Evolutionary conservation across 1,139 yeast species (phyloP).

Genomic region (Geotrichum citri-aurantii): DNA sequence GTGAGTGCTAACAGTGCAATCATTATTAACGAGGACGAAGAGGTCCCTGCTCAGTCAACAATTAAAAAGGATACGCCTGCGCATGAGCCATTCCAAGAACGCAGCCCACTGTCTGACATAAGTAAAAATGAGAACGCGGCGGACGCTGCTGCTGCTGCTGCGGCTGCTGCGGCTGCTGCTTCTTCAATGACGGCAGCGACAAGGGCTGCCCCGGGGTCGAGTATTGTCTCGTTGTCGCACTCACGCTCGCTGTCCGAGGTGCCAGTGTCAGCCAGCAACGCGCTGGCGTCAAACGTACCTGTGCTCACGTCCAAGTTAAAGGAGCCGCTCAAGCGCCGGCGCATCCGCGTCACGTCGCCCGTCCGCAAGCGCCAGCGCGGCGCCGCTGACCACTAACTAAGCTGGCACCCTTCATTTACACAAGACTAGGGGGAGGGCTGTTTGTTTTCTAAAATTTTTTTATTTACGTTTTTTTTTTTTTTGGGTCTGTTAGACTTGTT

Average conservation of each 20-base stretch:
- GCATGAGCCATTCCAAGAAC: neutral
- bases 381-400: neutral
- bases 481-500: too few relatives aligned
- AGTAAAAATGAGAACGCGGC: conserved; percentile 2
- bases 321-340: neutral
- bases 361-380: neutral
- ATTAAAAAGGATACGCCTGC: neutral
- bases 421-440: neutral
- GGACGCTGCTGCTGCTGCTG: neutral
- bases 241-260: neutral
- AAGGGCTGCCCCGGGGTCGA: neutral
- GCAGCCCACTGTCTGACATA: conserved; percentile 7
- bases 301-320: neutral
- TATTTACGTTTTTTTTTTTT: too few relatives aligned
- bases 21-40: neutral
- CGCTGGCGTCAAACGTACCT: neutral
- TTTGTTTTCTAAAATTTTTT: neutral
- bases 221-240: neutral
- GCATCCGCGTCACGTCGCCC: neutral
- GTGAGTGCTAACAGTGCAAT: neutral
- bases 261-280: neutral
- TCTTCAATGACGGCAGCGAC: neutral
- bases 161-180: neutral
- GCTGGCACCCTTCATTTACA: too few relatives aligned
- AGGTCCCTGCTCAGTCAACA: neutral